Evolutionary conservation across 148 eudicot genomes (phyloP).

Genomic region (Diospyros lotus): DNA sequence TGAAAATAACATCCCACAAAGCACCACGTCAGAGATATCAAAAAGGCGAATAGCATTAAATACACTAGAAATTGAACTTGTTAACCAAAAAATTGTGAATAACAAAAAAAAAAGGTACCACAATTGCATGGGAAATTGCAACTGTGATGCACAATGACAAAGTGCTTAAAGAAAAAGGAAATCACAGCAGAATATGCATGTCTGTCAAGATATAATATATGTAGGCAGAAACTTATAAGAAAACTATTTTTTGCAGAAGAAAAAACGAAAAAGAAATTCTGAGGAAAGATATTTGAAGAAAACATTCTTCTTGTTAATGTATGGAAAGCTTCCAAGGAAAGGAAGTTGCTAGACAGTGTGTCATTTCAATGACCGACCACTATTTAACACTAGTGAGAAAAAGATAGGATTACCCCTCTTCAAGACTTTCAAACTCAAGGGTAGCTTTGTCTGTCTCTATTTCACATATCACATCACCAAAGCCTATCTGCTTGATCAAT

Average conservation of each 20-base stretch:
- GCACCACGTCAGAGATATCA: constrained; percentile 7
- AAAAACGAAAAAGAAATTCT: background rate
- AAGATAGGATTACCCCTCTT: constrained; percentile 70
- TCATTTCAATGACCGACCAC: background rate
- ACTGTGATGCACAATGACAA: background rate
- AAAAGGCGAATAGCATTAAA: background rate
- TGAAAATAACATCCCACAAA: constrained; percentile 29
- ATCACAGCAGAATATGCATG: background rate
- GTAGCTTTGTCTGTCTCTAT: constrained; percentile 99
- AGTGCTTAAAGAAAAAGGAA: constrained; percentile 2
- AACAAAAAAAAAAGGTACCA: background rate
- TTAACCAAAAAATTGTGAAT: background rate
- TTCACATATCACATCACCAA: constrained; percentile 89
- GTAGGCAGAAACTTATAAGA: background rate
- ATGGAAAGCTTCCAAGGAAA: background rate
- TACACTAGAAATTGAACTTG: background rate
- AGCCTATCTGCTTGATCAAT: constrained; percentile 54
- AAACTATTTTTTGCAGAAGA: too few relatives aligned
- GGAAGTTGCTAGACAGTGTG: background rate
- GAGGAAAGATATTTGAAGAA: background rate
- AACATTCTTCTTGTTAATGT: background rate
- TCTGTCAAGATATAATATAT: background rate
- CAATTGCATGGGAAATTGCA: background rate
- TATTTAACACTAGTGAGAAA: background rate
- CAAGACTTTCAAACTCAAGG: constrained; percentile 84